Base-by-base conservation (phyloP, 2,329 filamentous ascomycete genomes). In the Fusarium lyarnte region DNA sequence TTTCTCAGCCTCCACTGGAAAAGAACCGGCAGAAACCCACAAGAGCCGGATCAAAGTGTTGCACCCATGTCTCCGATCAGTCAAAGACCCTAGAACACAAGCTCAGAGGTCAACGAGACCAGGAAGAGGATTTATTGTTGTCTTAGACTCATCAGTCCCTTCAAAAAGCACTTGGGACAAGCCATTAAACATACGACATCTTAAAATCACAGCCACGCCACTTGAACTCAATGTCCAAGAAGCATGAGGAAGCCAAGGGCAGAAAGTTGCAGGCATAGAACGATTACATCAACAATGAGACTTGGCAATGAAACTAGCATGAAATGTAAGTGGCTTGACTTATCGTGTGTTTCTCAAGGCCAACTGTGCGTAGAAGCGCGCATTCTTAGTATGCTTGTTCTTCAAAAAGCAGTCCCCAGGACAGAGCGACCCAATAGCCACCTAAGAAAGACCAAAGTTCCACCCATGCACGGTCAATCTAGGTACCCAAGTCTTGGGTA, bases 51-150 rank as follows among this genome's bases (percentile, higher is more conserved):
- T 57, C 66, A 57, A 64, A 67, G 68, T 46, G 38, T 47, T 47
- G 31, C 35, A 65, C 49, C 55, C 29, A 33, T 63, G 60, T 59
- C 70, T 57, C 64, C 60, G 59, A 46, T 27, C n/a, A 64, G 52
- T 68, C 58, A 53, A 61, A 43, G 45, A 69, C 55, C 60, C 31
- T 63, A 55, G 62, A 49, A 47, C 60, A 60, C 63, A 46, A 35
- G 39, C n/a, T 47, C 31, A 21, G 11, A 39, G 58, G 58, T 58
- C 39, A 45, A 59, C 59, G 69, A 53, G 68, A 66, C 46, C 55
- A 60, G 43, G 43, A 45, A 51, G 58, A 27, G 42, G 29, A 58
- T 33, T 29, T 13, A 21, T 27, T 51, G 29, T 25, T 51, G 27
- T 25, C n/a, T 29, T 55, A 45, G 36, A 33, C 25, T 45, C 27